Evolutionary conservation across 2,329 filamentous ascomycete genomes (phyloP), one percentile per base, ranked within the genome.

Genomic region (Hirsutella rhossiliensis): DNA sequence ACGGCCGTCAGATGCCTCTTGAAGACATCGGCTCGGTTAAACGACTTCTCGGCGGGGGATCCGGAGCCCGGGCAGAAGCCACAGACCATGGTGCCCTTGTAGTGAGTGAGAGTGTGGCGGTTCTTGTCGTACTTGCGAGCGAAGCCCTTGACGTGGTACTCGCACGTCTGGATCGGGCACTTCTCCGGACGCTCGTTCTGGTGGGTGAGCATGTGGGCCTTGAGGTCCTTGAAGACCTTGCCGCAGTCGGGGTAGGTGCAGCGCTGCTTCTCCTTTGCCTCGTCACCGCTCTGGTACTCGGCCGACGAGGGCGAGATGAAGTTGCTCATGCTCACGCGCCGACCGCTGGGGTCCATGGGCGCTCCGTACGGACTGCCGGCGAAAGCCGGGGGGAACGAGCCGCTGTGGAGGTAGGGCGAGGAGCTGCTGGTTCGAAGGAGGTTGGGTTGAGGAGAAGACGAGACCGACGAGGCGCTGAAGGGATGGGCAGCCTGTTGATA

Each of bases 91-190:
- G 86, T 95, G 36, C 89, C 89, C 67, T 95, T 95, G 75, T 95
- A 96, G 62, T 96, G 89, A 5, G 89, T 96, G 49, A 95, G 66
- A 5, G 88, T 94, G 62, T 96, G 89, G 38, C 89, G 73, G 66
- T 95, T 95, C 74, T 94, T 94, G 71, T 96, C 89, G 61, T 96
- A 96, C 66, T 95, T 95, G 54, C 89, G 76, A 11, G 89, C 88
- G 58, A 96, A 96, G 4, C 89, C 89, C 66, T 95, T 95, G 57
- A 76, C 69, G 68, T 94, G 83, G 65, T 95, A 96, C 57, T 94
- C 87, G 69, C 89, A 96, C 0, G 82, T 92, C 46, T 83, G 73
- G 53, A 95, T 95, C 1, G 89, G 89, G 65, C 89, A 96, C 68
- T 96, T 96, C 61, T 95, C 88, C 0, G 89, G 89, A 20, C 89